These are phyloP conservation scores for Candida chauliodis DNA, from an alignment of 805 yeast genomes.

Conservation along the genomic window DNA sequence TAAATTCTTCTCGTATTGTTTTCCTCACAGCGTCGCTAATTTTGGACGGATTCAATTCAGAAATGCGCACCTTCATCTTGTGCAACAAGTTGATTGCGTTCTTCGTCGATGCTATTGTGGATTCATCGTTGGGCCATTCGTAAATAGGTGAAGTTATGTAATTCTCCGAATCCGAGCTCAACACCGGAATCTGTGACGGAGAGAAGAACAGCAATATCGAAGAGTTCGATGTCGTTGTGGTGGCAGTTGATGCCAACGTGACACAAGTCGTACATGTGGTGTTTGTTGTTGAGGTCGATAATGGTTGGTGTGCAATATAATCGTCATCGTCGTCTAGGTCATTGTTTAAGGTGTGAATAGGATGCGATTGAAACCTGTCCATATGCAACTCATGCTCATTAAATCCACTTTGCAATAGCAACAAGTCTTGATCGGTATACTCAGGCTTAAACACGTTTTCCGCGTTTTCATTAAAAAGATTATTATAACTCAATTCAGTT, in stretches of 20 bases:
- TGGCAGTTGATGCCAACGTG: background rate
- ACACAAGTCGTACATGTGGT: conserved; percentile 1
- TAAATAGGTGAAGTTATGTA: conserved; percentile 9
- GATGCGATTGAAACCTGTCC: conserved; percentile 4
- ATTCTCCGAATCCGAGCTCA: conserved; percentile 3
- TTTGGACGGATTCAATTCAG: conserved; percentile 10
- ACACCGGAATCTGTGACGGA: conserved; percentile 1
- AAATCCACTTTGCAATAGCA: conserved; percentile 5
- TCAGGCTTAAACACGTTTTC: conserved; percentile 2
- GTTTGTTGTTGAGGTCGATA: background rate
- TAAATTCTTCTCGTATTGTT: conserved; percentile 15
- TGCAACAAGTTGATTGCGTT: conserved; percentile 7
- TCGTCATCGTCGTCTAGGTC: conserved; percentile 3
- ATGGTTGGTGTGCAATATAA: conserved; percentile 2
- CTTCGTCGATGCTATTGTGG: conserved; percentile 2
- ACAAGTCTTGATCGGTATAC: conserved; percentile 4
- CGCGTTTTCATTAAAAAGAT: background rate
- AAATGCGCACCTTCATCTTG: conserved; percentile 5
- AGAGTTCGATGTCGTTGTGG: conserved; percentile 6
- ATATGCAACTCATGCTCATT: conserved; percentile 6
- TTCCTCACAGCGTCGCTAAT: conserved; percentile 9
- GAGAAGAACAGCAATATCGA: conserved; percentile 7
- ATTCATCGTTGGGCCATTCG: conserved; percentile 12
- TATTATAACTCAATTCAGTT: conserved; percentile 1
- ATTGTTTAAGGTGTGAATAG: conserved; percentile 1